These are phyloP conservation scores for Sarocladium kiliense DNA, from an alignment of 2,329 filamentous ascomycete genomes.

Conservation along the genomic window DNA sequence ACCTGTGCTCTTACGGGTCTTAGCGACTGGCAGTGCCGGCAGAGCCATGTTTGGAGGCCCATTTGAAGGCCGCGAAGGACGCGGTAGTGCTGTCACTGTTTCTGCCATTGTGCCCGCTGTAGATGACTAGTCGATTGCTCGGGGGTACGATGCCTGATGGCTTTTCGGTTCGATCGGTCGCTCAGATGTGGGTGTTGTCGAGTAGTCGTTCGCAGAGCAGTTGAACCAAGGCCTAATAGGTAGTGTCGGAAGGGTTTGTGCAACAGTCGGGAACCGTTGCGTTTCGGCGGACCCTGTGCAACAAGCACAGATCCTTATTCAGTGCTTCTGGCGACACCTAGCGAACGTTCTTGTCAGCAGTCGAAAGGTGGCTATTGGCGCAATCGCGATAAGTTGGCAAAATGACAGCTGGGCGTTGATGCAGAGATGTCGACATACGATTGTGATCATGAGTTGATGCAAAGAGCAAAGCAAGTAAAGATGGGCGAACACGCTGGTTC, in stretches of 20 bases:
- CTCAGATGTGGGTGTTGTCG: neutral
- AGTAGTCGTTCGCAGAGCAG: neutral
- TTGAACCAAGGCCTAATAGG: neutral
- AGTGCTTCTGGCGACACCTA: neutral
- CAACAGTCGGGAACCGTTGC: neutral
- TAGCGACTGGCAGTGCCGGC: slow-evolving; percentile 68
- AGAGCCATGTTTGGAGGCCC: slow-evolving; percentile 68
- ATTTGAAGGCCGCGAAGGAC: slow-evolving; percentile 60
- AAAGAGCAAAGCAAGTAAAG: neutral
- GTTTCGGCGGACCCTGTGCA: neutral
- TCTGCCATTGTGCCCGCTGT: neutral
- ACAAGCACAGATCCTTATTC: neutral
- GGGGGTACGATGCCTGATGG: neutral
- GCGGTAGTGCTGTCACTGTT: slow-evolving; percentile 41
- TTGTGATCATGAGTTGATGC: neutral
- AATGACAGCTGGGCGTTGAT: neutral
- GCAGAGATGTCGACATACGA: neutral
- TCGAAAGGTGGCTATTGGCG: neutral
- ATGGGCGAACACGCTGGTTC: neutral
- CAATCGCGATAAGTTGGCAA: neutral
- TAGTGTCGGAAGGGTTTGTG: neutral
- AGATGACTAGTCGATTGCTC: neutral
- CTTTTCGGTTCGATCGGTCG: neutral
- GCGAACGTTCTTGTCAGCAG: neutral
- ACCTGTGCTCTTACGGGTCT: slow-evolving; percentile 63